Conservation (phyloP, 2,329 filamentous ascomycete genomes). For the Fusarium nelsonii region DNA sequence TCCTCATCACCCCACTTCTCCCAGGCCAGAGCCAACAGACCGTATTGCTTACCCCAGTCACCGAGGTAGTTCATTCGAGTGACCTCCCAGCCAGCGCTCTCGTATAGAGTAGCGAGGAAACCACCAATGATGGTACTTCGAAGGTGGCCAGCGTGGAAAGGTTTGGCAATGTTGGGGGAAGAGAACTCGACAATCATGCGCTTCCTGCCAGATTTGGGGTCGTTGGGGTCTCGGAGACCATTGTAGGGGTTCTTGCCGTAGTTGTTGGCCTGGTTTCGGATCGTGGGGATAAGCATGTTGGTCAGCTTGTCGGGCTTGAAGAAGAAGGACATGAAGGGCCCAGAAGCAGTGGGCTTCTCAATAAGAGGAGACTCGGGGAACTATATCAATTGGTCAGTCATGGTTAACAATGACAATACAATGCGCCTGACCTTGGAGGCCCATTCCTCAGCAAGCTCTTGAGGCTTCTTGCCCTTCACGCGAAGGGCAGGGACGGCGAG, state of each 20-base stretch:
- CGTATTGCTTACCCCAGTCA: conserved; percentile 51
- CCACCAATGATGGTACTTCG: conserved; percentile 84
- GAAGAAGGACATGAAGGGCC: conserved; percentile 82
- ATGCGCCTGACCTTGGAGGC: conserved; percentile 63
- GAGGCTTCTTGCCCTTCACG: conserved; percentile 77
- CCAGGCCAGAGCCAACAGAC: conserved; percentile 72
- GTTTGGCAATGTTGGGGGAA: conserved; percentile 88
- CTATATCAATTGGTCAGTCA: conserved; percentile 53
- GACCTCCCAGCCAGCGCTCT: conserved; percentile 79
- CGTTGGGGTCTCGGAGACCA: conserved; percentile 71
- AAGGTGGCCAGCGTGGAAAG: conserved; percentile 83
- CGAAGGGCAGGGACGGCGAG: conserved; percentile 84
- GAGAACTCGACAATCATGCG: conserved; percentile 83
- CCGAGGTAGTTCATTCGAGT: conserved; percentile 71
- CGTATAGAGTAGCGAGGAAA: conserved; percentile 79
- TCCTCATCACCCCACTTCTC: conserved; percentile 81
- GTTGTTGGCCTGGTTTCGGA: conserved; percentile 69
- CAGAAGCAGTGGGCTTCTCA: conserved; percentile 74
- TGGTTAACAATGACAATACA: not conserved
- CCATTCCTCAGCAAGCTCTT: conserved; percentile 72
- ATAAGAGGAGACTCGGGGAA: conserved; percentile 82
- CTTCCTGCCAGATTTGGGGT: conserved; percentile 72
- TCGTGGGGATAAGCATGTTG: conserved; percentile 75
- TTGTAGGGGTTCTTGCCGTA: conserved; percentile 67
- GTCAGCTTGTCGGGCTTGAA: conserved; percentile 78